Percentiles rank a stretch among this genome's conserved stretches.
These are phyloP conservation scores for Powellomyces hirtus DNA, from an alignment of 192 early-diverging fungal species.

Conservation along the genomic window DNA sequence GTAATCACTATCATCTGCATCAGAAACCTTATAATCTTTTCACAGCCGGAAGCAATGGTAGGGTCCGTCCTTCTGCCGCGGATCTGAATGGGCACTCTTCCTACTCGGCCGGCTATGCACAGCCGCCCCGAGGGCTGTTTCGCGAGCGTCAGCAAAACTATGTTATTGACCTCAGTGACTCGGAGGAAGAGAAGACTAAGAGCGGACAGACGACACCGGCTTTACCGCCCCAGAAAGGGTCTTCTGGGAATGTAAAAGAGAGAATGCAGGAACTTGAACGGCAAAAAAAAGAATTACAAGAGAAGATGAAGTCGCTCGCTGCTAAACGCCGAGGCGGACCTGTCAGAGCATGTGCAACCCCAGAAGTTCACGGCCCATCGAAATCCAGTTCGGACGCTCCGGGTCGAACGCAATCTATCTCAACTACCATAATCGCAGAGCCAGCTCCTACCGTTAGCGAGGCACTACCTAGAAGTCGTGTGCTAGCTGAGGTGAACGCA, in stretches of 20 bases:
- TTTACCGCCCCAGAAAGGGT: too few relatives aligned
- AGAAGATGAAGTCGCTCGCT: conserved; percentile 8
- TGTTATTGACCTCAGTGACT: conserved; percentile 25
- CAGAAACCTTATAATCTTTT: neutral
- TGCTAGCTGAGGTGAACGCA: neutral
- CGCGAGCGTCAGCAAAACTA: neutral
- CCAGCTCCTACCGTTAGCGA: too few relatives aligned
- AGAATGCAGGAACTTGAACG: conserved; percentile 7
- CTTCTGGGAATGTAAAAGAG: neutral
- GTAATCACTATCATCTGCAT: neutral
- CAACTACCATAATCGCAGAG: too few relatives aligned
- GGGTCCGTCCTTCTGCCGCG: conserved; percentile 1
- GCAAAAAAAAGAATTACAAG: conserved; percentile 7
- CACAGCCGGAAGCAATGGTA: neutral
- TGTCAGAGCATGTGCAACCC: too few relatives aligned
- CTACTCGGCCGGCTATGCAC: neutral
- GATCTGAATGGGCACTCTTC: conserved; percentile 6
- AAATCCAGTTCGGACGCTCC: too few relatives aligned
- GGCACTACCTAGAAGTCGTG: too few relatives aligned
- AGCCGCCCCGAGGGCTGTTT: conserved; percentile 5
- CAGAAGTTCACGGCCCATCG: too few relatives aligned
- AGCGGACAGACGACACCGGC: too few relatives aligned
- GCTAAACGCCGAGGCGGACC: too few relatives aligned
- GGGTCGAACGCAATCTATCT: too few relatives aligned
- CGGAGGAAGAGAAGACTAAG: neutral